These are phyloP conservation scores for Przewalskia tangutica DNA, from an alignment of 257 asterid species.

Conservation along the genomic window DNA sequence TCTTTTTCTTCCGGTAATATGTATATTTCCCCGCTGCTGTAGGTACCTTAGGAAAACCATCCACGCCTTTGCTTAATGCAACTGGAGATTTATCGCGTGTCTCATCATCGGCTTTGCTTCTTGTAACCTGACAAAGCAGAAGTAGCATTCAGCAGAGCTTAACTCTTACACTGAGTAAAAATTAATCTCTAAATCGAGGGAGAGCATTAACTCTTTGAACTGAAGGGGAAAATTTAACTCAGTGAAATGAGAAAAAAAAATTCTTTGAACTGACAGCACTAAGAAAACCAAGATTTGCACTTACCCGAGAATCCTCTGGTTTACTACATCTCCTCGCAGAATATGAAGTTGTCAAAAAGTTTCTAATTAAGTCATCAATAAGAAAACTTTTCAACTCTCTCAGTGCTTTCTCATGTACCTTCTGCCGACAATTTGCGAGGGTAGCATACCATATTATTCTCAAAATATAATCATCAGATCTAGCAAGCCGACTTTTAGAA, in stretches of 20 bases:
- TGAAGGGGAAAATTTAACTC: not conserved
- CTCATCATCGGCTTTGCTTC: constrained; percentile 14
- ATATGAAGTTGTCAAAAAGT: constrained; percentile 17
- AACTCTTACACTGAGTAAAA: constrained; percentile 8
- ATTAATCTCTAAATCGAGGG: not conserved
- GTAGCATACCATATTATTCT: constrained; percentile 40
- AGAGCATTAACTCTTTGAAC: not conserved
- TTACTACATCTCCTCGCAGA: constrained; percentile 20
- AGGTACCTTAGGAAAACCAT: constrained; percentile 29
- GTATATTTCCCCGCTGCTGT: constrained; percentile 35
- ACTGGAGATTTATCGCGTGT: constrained; percentile 16
- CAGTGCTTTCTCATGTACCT: constrained; percentile 52
- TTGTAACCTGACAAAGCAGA: constrained; percentile 25
- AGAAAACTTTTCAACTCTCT: constrained; percentile 34
- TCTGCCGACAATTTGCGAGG: constrained; percentile 52
- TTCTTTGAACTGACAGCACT: not conserved
- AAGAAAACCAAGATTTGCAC: not conserved
- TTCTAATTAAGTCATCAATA: constrained; percentile 37
- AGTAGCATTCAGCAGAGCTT: not conserved
- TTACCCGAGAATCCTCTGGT: constrained; percentile 35
- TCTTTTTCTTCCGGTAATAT: constrained; percentile 51
- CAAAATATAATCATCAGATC: constrained; percentile 21
- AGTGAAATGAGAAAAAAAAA: not conserved
- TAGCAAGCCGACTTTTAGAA: constrained; percentile 19
- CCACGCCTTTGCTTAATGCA: constrained; percentile 10